Evolutionary conservation across 2,329 filamentous ascomycete genomes (phyloP), one percentile per base, ranked within the genome.

Genomic region (Talaromyces sp.): DNA sequence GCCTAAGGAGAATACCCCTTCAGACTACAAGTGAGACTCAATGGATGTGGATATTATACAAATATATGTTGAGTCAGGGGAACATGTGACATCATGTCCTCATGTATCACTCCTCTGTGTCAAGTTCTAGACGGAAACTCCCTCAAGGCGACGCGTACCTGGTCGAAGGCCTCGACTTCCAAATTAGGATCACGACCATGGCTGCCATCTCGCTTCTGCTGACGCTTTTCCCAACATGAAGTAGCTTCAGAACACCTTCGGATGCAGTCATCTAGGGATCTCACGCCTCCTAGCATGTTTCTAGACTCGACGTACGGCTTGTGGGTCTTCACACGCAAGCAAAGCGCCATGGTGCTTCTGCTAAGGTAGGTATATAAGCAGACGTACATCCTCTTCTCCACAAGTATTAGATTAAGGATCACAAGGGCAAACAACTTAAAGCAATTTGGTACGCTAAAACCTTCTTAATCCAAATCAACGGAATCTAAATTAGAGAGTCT

Each of bases 341-440:
- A 16, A 39, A 6, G n/a, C 43, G 35, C 27, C 24, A 19, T 54
- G 9, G 35, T 62, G 24, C 60, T 14, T 62, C 35, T 62, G 47
- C 13, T 41, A 27, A n/a, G 31, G 13, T 31, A 61, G 9, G 14
- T 52, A 62, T 52, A 62, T 62, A 62, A 52, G 60, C 33, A 19
- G 33, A 22, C 39, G 3, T 22, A 33, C 31, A 41, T 8, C 47
- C 22, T 31, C 35, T 41, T 31, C 22, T 31, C 33, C 47, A 27
- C 45, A 56, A 14, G 31, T 37, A 37, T 13, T 37, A 56, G 11
- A 56, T 56, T 56, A 56, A 54, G 31, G 50, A 54, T 54, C 27
- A 35, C 50, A 54, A 52, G 7, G 13, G 50, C 16, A 54, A 37
- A 35, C 3, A 19, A 14, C 10, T 35, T 35, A 19, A 19, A n/a